Evolutionary conservation across 768 basidiomycete genomes (phyloP), one percentile per base, ranked within the genome.

Genomic region (Nidula microcarpa): DNA sequence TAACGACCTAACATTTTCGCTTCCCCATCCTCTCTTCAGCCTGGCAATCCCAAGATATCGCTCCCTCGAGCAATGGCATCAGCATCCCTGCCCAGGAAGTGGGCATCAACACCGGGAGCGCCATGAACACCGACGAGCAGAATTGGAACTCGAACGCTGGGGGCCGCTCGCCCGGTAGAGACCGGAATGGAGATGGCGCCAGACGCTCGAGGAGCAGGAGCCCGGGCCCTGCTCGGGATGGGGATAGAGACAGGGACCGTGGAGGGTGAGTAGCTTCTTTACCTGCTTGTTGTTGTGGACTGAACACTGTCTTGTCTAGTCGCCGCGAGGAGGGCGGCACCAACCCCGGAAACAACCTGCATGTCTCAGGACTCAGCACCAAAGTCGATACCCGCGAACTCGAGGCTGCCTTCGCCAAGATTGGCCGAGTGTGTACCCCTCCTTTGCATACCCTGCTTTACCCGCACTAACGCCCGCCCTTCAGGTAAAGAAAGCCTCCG

Each of bases 31-130:
- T 65, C 66, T 66, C 68, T 83, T 4, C 23, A 89, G 89, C 89
- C 64, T 90, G 88, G 89, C 87, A 89, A 73, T 81, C 85, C 35
- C 86, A 87, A 82, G 89, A 91, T 59, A 88, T 89, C 57, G 88
- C 85, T 34, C 85, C 88, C 52, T 73, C 84, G 7, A 76, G 66
- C 62, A 72, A 68, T 53, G 86, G 80, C 46, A 89, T 89, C 58
- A 84, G 85, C 68, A 90, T 90, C 62, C 88, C 88, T 49, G 77
- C 81, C 23, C 72, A 78, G 45, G 85, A 82, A 36, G 67, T 67
- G 43, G 68, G 66, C 32, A 52, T 74, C 57, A 66, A 62, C 48
- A 70, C 71, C 57, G 77, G 67, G 52, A 67, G 62, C 49, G 74
- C 73, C 52, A 75, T 76, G 71, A 68, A 66, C 49, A 75, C 70